A percentile compares a stretch with the other conserved stretches of the same genome.
Conservation (phyloP, 257 asterid species). For the Nicotiana undulata region DNA sequence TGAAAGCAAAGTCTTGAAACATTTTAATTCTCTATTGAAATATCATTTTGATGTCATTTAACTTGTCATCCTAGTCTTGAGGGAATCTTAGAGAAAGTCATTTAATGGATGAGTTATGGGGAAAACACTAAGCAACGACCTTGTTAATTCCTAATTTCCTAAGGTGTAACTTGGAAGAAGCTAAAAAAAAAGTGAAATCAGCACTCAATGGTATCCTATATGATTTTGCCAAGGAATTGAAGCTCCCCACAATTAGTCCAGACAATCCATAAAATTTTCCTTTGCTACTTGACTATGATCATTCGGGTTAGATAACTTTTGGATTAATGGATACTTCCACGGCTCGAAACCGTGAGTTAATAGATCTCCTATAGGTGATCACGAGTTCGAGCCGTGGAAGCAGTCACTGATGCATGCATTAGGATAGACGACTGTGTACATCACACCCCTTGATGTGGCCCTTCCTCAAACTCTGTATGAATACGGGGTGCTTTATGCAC, state of each 20-base stretch:
- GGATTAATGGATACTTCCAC: no score
- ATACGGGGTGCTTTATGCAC: no score
- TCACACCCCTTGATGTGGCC: fast-evolving
- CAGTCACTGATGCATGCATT: no score
- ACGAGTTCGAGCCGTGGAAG: no score
- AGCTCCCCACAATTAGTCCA: neutral
- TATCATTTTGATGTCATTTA: neutral
- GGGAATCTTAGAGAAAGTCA: neutral
- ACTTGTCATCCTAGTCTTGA: neutral
- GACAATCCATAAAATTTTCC: neutral
- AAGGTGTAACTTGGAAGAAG: neutral
- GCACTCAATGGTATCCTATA: neutral
- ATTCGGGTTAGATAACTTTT: neutral
- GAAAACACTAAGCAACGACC: neutral
- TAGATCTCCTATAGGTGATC: no score
- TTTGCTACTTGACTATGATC: neutral
- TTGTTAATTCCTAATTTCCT: neutral
- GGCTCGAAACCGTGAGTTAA: no score
- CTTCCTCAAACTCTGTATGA: no score
- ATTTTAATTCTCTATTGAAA: neutral
- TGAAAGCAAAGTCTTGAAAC: no score
- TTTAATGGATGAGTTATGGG: neutral
- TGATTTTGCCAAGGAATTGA: neutral
- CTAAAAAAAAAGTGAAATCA: neutral
- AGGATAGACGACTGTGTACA: no score